Evolutionary conservation across 257 asterid genomes (phyloP).

Genomic region (Petunia secreta): DNA sequence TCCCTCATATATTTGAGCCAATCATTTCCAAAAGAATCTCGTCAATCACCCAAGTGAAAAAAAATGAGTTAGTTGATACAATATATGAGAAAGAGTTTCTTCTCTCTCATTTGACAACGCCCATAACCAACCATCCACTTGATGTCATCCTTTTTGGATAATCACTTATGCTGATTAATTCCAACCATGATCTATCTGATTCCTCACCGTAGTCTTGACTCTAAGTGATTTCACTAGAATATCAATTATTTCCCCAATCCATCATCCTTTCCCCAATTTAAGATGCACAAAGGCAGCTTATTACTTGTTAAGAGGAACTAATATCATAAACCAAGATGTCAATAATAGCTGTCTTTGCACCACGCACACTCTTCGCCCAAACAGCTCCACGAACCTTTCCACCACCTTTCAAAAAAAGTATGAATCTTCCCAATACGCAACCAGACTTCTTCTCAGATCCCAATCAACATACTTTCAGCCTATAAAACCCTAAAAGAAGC

Average conservation of each 20-base stretch:
- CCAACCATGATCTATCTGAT: constrained; percentile 15
- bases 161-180: constrained; percentile 5
- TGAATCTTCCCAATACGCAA: constrained; percentile 1
- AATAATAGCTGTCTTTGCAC: constrained; percentile 8
- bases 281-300: constrained; percentile 5
- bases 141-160: neutral
- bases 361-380: neutral
- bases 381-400: neutral
- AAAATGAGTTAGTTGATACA: neutral
- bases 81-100: constrained; percentile 4
- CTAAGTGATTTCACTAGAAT: constrained; percentile 3
- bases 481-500: constrained; percentile 18
- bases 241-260: neutral
- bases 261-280: neutral
- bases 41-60: neutral
- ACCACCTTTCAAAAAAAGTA: neutral
- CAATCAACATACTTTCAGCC: constrained; percentile 12
- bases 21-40: neutral
- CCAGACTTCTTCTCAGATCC: constrained; percentile 7
- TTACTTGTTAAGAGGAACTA: neutral
- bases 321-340: constrained; percentile 7
- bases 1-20: constrained; percentile 5
- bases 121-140: constrained; percentile 4
- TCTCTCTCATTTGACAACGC: constrained; percentile 2
- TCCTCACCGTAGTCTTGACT: neutral